Percentiles rank a stretch among this genome's conserved stretches.
phyloP scores from a whole-genome alignment of 2,329 filamentous ascomycete species.

The Eurotiales sp. region DNA sequence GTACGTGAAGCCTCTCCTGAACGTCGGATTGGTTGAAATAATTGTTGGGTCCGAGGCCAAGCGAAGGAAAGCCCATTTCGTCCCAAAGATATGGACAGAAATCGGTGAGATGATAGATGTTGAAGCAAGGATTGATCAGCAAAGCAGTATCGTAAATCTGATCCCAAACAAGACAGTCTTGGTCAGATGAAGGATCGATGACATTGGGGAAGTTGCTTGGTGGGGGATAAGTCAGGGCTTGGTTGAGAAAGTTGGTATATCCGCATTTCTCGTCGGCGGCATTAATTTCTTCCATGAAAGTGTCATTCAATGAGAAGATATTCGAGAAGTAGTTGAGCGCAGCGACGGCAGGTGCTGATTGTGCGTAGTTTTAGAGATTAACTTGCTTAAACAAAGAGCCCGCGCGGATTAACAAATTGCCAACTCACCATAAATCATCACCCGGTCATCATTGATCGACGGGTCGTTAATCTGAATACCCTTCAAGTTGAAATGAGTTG shows the following conservation, averaged over 20 bases:
- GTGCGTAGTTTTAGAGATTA: too few species aligned
- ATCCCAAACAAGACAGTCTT: slow-evolving; percentile 55
- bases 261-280: slow-evolving; percentile 42
- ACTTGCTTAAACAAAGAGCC: background rate
- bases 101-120: slow-evolving; percentile 68
- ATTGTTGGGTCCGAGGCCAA: slow-evolving; percentile 56
- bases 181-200: slow-evolving; percentile 26
- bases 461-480: slow-evolving; percentile 68
- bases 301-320: slow-evolving; percentile 44
- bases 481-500: slow-evolving; percentile 62
- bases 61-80: slow-evolving; percentile 60
- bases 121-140: slow-evolving; percentile 71
- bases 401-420: too few species aligned
- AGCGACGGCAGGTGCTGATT: slow-evolving; percentile 34
- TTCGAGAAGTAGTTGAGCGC: slow-evolving; percentile 39
- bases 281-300: slow-evolving; percentile 39
- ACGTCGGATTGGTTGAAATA: slow-evolving; percentile 71
- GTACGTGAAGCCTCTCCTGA: slow-evolving; percentile 63
- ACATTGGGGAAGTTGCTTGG: slow-evolving; percentile 51
- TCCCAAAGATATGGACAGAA: slow-evolving; percentile 70
- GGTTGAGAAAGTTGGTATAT: slow-evolving; percentile 43
- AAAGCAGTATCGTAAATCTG: slow-evolving; percentile 53
- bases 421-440: slow-evolving; percentile 46
- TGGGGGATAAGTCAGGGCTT: slow-evolving; percentile 58
- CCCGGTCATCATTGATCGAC: slow-evolving; percentile 51